Conservation (phyloP, 2,329 filamentous ascomycete species). For the Didymella arachidicola region DNA sequence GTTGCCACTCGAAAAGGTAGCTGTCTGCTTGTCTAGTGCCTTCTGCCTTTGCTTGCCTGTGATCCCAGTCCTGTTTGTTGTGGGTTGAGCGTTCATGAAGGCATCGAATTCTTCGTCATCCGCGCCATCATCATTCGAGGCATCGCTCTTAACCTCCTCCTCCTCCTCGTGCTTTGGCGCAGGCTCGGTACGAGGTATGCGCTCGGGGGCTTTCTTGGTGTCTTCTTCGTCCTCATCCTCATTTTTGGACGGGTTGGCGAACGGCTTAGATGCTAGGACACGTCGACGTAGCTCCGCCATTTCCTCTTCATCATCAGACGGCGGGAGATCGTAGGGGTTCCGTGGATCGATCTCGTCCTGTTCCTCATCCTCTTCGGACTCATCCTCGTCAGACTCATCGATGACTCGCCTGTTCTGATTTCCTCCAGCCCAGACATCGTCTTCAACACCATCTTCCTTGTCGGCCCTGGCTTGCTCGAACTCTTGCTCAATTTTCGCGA, state of each 20-base stretch:
- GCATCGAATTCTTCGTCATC: slow-evolving; percentile 83
- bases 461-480: slow-evolving; percentile 80
- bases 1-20: slow-evolving; percentile 44
- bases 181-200: slow-evolving; percentile 66
- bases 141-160: slow-evolving; percentile 71
- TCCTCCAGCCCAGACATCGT: slow-evolving; percentile 88
- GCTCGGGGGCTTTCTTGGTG: slow-evolving; percentile 65
- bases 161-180: slow-evolving; percentile 55
- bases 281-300: slow-evolving; percentile 93
- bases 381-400: slow-evolving; percentile 56
- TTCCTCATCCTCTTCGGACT: slow-evolving; percentile 56
- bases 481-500: slow-evolving; percentile 87
- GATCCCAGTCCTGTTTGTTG: slow-evolving; percentile 85
- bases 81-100: slow-evolving; percentile 88
- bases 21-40: slow-evolving; percentile 48
- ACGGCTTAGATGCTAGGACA: slow-evolving; percentile 91
- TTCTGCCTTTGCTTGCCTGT: slow-evolving; percentile 65
- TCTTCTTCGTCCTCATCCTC: slow-evolving; percentile 30
- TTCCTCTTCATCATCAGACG: slow-evolving; percentile 77
- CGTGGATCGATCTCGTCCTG: slow-evolving; percentile 58
- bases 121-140: slow-evolving; percentile 67
- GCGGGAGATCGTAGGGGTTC: slow-evolving; percentile 79
- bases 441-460: slow-evolving; percentile 62
- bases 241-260: slow-evolving; percentile 66
- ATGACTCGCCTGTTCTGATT: slow-evolving; percentile 76